phyloP scores from a whole-genome alignment of 2,329 filamentous ascomycete species.

The Delphinella strobiligena region DNA sequence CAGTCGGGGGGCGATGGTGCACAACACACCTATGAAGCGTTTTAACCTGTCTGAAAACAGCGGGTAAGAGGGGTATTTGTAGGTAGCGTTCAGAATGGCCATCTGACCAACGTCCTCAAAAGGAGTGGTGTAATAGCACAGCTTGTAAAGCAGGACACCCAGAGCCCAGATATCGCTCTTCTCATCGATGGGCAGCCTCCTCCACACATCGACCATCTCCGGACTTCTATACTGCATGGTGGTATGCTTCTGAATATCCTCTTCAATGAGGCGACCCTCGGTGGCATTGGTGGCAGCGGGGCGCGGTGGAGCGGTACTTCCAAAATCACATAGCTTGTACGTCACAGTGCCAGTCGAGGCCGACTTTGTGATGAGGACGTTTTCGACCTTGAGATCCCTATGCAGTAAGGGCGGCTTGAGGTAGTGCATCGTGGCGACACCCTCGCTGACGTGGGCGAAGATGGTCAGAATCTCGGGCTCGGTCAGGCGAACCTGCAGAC shows the following conservation, averaged over 20 bases:
- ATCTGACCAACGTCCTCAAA: constrained; percentile 97
- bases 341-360: constrained; percentile 51
- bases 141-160: constrained; percentile 88
- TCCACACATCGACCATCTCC: constrained; percentile 97
- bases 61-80: constrained; percentile 80
- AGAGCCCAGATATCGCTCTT: constrained; percentile 98
- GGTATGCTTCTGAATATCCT: constrained; percentile 93
- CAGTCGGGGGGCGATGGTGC: background rate
- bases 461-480: constrained; percentile 97
- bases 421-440: constrained; percentile 98
- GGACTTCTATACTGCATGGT: constrained; percentile 95
- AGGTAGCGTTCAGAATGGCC: constrained; percentile 91
- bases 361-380: constrained; percentile 67
- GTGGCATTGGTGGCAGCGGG: constrained; percentile 75
- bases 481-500: constrained; percentile 87
- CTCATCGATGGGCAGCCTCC: constrained; percentile 92
- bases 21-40: constrained; percentile 64
- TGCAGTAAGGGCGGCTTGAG: constrained; percentile 87
- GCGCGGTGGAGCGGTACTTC: constrained; percentile 72
- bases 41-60: constrained; percentile 83
- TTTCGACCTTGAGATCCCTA: constrained; percentile 94
- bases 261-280: constrained; percentile 86
- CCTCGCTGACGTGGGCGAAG: constrained; percentile 90
- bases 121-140: constrained; percentile 97
- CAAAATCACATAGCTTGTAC: constrained; percentile 98